These are phyloP conservation scores for Ceratocystis cacaofunesta DNA, from an alignment of 2,329 filamentous ascomycete genomes.

Conservation along the genomic window DNA sequence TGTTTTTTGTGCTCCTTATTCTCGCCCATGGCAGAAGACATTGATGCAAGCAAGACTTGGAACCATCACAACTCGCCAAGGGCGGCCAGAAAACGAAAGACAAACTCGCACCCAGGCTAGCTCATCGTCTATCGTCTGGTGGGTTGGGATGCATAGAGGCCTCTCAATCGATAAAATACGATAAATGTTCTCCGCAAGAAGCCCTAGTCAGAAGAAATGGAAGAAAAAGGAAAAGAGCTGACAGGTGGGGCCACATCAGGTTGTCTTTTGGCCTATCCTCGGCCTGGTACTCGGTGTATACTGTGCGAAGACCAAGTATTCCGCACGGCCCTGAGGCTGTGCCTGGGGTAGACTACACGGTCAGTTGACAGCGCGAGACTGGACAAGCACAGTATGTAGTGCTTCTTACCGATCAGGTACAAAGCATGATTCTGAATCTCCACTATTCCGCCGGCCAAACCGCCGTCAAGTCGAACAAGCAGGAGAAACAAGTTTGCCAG, in stretches of 20 bases:
- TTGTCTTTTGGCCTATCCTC: constrained; percentile 5
- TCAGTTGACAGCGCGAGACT: neutral
- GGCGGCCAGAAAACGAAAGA: neutral
- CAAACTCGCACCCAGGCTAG: neutral
- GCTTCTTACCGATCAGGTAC: neutral
- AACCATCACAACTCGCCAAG: neutral
- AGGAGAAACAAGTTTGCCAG: neutral
- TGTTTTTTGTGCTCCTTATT: neutral
- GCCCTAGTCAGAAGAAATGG: neutral
- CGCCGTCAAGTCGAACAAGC: constrained; percentile 34
- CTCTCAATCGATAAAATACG: neutral
- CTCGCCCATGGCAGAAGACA: too few relatives aligned
- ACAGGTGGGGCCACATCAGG: constrained; percentile 3
- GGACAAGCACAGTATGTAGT: neutral
- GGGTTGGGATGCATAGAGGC: neutral
- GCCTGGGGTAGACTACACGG: neutral
- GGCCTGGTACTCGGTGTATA: constrained; percentile 11
- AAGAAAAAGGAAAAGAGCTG: constrained; percentile 8
- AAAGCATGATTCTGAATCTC: neutral
- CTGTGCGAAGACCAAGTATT: neutral
- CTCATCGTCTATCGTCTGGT: neutral
- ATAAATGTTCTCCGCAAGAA: neutral
- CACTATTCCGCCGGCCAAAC: constrained; percentile 44
- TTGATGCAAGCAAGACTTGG: too few relatives aligned
- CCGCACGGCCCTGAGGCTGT: neutral